A percentile compares a stretch with the other conserved stretches of the same genome.
Conservation (phyloP, 2,329 filamentous ascomycete species). For the Ilyonectria mors-panacis region DNA sequence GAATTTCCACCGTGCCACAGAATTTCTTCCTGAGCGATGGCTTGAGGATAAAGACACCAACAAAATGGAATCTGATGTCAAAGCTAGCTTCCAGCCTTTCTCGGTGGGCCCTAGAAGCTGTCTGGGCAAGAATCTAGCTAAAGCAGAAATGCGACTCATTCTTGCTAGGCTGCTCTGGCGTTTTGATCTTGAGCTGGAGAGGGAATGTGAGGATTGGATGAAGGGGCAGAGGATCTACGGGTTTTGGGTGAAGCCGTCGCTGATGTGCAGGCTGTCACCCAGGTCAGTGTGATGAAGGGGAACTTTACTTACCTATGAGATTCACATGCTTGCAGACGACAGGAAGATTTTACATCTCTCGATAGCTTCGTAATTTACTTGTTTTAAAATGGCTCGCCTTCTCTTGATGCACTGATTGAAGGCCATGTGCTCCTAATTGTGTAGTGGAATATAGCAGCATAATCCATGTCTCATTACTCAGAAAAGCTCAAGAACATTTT, state of each 20-base stretch:
- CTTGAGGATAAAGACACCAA: neutral
- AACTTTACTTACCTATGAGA: neutral
- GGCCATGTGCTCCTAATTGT: too few relatives aligned
- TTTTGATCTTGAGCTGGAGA: conserved; percentile 36
- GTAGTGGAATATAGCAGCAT: too few relatives aligned
- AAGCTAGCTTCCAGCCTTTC: conserved; percentile 37
- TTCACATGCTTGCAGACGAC: neutral
- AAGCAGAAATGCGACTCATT: conserved; percentile 38
- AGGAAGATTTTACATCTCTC: too few relatives aligned
- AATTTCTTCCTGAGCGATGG: conserved; percentile 39
- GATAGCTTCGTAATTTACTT: too few relatives aligned
- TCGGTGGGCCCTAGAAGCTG: conserved; percentile 37
- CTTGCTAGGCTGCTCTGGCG: conserved; percentile 37
- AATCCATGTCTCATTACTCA: too few relatives aligned
- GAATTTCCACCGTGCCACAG: conserved; percentile 26
- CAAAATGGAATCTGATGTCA: conserved; percentile 10
- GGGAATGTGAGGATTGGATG: conserved; percentile 31
- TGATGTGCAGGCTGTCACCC: conserved; percentile 25
- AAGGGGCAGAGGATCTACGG: conserved; percentile 38
- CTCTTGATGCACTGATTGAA: too few relatives aligned
- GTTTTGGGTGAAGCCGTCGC: conserved; percentile 41
- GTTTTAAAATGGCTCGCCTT: too few relatives aligned
- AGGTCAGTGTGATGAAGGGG: neutral
- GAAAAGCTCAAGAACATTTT: too few relatives aligned
- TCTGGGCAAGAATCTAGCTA: conserved; percentile 39